Evolutionary conservation across 2,329 filamentous ascomycete species (phyloP).

Genomic region (Epichloe uncinata): DNA sequence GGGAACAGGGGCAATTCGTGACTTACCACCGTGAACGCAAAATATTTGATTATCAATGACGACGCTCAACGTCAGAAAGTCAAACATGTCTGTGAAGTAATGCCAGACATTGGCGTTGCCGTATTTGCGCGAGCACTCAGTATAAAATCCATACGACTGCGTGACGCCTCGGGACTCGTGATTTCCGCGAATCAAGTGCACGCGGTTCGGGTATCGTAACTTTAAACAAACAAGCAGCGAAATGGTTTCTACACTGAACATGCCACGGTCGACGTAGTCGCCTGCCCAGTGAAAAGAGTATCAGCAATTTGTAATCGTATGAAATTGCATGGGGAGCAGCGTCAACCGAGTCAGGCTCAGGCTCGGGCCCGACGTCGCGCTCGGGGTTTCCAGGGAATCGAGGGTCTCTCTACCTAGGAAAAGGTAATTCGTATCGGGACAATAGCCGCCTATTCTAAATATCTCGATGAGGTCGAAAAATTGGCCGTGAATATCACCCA

Average conservation of each 20-base stretch:
- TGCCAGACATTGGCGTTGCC: conserved; percentile 99
- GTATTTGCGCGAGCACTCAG: conserved; percentile 94
- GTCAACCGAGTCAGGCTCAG: background rate
- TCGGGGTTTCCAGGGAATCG: background rate
- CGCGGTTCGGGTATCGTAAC: conserved; percentile 87
- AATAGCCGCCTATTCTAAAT: conserved; percentile 94
- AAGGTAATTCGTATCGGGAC: conserved; percentile 95
- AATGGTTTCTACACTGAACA: conserved; percentile 98
- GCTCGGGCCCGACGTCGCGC: background rate
- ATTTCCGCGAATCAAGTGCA: conserved; percentile 93
- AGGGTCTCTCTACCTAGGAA: conserved; percentile 58
- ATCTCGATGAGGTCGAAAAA: conserved; percentile 99
- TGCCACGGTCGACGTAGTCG: conserved; percentile 94
- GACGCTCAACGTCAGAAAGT: conserved; percentile 90
- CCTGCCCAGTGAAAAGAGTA: conserved; percentile 33
- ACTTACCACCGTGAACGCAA: conserved; percentile 79
- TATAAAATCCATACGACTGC: conserved; percentile 98
- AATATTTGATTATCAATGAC: conserved; percentile 99
- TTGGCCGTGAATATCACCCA: conserved; percentile 96
- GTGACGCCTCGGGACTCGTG: conserved; percentile 96
- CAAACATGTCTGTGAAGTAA: conserved; percentile 99
- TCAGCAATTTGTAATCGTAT: background rate
- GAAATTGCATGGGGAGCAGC: background rate
- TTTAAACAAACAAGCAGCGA: conserved; percentile 95
- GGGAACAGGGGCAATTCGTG: background rate